Base-by-base conservation (phyloP, 83 land plant species). In the Larix sibirica region DNA sequence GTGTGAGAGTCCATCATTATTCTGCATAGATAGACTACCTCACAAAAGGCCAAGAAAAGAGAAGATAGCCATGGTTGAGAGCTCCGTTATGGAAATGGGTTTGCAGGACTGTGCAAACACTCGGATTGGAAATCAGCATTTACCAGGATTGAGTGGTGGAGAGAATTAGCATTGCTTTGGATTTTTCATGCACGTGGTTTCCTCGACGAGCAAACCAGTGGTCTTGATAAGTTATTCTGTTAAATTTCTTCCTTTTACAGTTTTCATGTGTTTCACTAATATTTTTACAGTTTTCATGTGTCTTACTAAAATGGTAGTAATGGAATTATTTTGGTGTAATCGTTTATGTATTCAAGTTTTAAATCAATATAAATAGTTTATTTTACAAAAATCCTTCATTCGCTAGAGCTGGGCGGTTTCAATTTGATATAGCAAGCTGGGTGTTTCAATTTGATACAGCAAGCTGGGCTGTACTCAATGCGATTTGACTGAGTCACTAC, bases 161-260 rank as follows among this genome's bases (percentile, higher is more conserved):
- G 98, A 95, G 85, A 91, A 75, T 95, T 1, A 94, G 96, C 85
- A 92, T 95, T 56, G 98, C 93, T 2, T 44, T 94, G 13, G 98
- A 95, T 88, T 94, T 74, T 89, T 95, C 62, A 95, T 93, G 9
- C 81, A 88, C 8, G 95, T 96, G 83, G 94, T 33, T 95, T 92
- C 76, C 87, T 95, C 3, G 98, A 95, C 80, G 94, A 94, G 38
- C 94, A 92, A 14, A 93, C 96, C 12, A 93, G 92, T 77, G 96
- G 97, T 4, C 88, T 95, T 5, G 97, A 95, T 87, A 47, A n/a
- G n/a, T n/a, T n/a, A n/a, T n/a, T 31, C n/a, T n/a, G 10, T 3
- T 75, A 50, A 18, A n/a, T 40, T 12, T 74, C 4, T 42, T 74
- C 3, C n/a, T 74, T 42, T 44, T 21, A 4, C 23, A 18, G 0